These are phyloP conservation scores for Daldinia concentrica DNA, from an alignment of 495 filamentous ascomycete species.

Conservation along the genomic window DNA sequence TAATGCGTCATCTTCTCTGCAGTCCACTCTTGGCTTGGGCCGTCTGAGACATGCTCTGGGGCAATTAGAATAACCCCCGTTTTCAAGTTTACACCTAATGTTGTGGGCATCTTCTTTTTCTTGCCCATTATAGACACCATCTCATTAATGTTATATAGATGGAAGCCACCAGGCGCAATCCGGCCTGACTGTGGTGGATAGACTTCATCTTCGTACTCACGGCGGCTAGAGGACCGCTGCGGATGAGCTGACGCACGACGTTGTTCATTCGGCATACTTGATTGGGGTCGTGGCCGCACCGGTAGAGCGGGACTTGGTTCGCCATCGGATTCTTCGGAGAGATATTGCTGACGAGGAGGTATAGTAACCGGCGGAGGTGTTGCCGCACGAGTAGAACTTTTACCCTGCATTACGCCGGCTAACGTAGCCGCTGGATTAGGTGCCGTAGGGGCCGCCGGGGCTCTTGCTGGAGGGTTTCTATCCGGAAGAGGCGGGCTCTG, in stretches of 20 bases:
- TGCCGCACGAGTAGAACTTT: conserved; percentile 28
- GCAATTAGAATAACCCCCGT: conserved; percentile 91
- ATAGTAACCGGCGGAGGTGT: conserved; percentile 42
- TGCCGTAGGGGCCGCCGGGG: conserved; percentile 29
- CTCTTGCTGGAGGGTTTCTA: conserved; percentile 35
- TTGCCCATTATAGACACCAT: conserved; percentile 94
- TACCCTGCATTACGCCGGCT: conserved; percentile 50
- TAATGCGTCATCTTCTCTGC: conserved; percentile 94
- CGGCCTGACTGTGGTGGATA: conserved; percentile 54
- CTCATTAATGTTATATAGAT: conserved; percentile 95
- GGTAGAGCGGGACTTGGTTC: conserved; percentile 74
- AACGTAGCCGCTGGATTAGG: conserved; percentile 47
- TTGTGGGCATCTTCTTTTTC: conserved; percentile 97
- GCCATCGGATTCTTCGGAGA: conserved; percentile 69
- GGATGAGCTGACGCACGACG: conserved; percentile 51
- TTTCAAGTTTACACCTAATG: conserved; percentile 85
- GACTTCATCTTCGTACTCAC: conserved; percentile 39
- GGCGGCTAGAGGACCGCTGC: conserved; percentile 38
- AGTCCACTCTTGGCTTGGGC: conserved; percentile 88
- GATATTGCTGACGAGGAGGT: conserved; percentile 61
- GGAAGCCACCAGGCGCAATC: conserved; percentile 74
- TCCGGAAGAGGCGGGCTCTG: conserved; percentile 51
- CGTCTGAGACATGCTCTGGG: conserved; percentile 81
- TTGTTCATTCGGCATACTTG: conserved; percentile 62
- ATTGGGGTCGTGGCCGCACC: conserved; percentile 71